phyloP scores from a whole-genome alignment of 805 yeast genomes.

The Clavispora vitiphila region DNA sequence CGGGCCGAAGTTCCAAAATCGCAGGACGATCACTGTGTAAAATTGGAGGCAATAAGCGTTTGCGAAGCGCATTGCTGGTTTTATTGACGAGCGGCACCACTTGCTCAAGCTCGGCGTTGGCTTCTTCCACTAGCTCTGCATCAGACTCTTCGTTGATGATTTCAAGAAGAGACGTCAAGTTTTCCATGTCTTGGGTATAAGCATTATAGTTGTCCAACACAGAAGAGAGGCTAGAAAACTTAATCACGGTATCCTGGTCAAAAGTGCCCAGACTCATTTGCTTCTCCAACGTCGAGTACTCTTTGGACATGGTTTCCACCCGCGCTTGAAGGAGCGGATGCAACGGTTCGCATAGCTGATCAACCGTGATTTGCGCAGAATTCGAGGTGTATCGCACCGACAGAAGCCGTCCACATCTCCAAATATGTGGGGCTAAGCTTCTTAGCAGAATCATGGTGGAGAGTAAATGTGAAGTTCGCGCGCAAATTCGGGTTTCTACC shows the following conservation, averaged over 20 bases:
- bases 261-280: constrained; percentile 25
- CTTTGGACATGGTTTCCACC: constrained; percentile 28
- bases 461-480: background rate
- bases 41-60: constrained; percentile 67
- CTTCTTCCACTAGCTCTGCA: constrained; percentile 46
- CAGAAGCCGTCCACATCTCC: background rate
- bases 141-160: constrained; percentile 20
- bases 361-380: background rate
- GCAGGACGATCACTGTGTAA: constrained; percentile 74
- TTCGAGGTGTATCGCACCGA: background rate
- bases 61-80: constrained; percentile 44
- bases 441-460: background rate
- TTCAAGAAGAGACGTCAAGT: constrained; percentile 22
- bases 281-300: constrained; percentile 24
- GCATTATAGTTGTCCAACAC: constrained; percentile 28
- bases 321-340: constrained; percentile 38
- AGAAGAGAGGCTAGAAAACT: constrained; percentile 27
- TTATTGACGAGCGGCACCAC: constrained; percentile 41
- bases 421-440: background rate
- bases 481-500: no score
- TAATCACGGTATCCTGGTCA: constrained; percentile 29
- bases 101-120: constrained; percentile 50
- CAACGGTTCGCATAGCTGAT: constrained; percentile 15
- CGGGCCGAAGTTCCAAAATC: constrained; percentile 83
- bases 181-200: constrained; percentile 24